Evolutionary conservation across 495 filamentous ascomycete species (phyloP).

Genomic region (Aspergillus heteromorphus): DNA sequence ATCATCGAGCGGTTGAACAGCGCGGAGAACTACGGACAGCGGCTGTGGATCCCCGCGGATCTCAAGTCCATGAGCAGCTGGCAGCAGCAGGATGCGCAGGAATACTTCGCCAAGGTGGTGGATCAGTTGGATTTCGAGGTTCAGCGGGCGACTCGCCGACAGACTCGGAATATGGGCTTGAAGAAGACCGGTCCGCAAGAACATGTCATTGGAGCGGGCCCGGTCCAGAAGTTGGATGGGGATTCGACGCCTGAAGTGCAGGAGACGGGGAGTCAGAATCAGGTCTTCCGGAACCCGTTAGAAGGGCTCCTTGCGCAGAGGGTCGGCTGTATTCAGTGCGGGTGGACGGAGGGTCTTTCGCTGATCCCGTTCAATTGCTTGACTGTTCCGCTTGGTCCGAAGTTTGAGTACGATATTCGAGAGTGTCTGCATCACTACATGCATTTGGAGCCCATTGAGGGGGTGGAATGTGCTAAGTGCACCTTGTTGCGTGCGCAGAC

Average conservation of each 20-base stretch:
- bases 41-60: constrained; percentile 69
- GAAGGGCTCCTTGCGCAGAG: constrained; percentile 86
- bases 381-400: constrained; percentile 68
- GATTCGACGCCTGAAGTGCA: background rate
- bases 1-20: constrained; percentile 65
- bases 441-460: constrained; percentile 73
- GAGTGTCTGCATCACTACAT: constrained; percentile 84
- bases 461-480: constrained; percentile 89
- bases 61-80: constrained; percentile 85
- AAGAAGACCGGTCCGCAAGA: constrained; percentile 36
- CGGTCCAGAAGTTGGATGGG: background rate
- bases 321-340: constrained; percentile 82
- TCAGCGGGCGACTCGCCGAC: constrained; percentile 39
- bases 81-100: constrained; percentile 98
- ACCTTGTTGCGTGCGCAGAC: constrained; percentile 57
- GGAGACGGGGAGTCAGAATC: constrained; percentile 5
- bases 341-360: constrained; percentile 78
- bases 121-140: constrained; percentile 82
- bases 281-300: constrained; percentile 57
- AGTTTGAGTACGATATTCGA: constrained; percentile 55
- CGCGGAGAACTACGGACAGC: constrained; percentile 58
- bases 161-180: constrained; percentile 38
- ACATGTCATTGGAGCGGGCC: constrained; percentile 29
- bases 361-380: constrained; percentile 92
- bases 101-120: constrained; percentile 88